Evolutionary conservation across 2,329 filamentous ascomycete species (phyloP).

Genomic region (Clonostachys rhizophaga): DNA sequence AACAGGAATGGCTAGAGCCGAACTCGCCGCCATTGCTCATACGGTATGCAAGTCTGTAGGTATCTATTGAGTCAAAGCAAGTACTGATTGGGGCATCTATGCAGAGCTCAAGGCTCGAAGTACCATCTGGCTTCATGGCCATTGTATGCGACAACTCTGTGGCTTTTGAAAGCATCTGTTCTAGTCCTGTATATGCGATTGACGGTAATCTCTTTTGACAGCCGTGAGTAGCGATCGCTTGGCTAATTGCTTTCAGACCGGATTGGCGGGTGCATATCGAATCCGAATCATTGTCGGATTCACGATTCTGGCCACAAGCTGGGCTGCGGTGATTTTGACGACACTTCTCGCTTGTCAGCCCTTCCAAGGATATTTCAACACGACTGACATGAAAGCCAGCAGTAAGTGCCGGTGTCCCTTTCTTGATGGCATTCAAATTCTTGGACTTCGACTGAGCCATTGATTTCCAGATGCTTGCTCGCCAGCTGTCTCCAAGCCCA

Average conservation of each 20-base stretch:
- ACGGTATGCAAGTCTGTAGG: too few species aligned
- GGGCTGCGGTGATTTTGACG: slow-evolving; percentile 39
- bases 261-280: slow-evolving; percentile 19
- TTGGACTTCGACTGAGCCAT: not conserved
- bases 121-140: slow-evolving; percentile 52
- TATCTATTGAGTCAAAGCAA: not conserved
- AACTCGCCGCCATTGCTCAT: not conserved
- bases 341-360: slow-evolving; percentile 48
- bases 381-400: slow-evolving; percentile 47
- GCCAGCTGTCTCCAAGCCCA: slow-evolving; percentile 7
- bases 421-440: not conserved
- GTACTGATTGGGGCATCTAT: not conserved
- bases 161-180: slow-evolving; percentile 52
- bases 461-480: slow-evolving; percentile 6
- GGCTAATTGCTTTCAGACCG: not conserved
- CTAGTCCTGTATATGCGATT: slow-evolving; percentile 51
- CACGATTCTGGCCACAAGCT: slow-evolving; percentile 39
- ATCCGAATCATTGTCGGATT: slow-evolving; percentile 45
- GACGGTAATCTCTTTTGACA: slow-evolving; percentile 20
- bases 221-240: too few species aligned
- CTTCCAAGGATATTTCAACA: slow-evolving; percentile 52
- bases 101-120: slow-evolving; percentile 49
- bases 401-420: slow-evolving; percentile 24
- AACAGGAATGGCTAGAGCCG: not conserved
- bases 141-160: slow-evolving; percentile 46